Base-by-base conservation (phyloP, 257 asterid genomes). In the Linderniella brevidens region DNA sequence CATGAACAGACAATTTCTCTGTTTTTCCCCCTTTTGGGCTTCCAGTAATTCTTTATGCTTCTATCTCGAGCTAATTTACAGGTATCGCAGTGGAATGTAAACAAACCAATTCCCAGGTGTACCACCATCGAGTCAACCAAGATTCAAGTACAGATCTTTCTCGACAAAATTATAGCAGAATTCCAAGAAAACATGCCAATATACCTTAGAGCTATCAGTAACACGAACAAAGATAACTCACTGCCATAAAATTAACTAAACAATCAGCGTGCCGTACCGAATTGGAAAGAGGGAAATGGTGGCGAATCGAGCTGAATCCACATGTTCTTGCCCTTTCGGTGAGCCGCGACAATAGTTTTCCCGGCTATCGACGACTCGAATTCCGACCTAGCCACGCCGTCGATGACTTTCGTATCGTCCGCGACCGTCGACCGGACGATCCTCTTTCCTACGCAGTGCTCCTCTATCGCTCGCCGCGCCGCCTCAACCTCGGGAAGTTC, bases 401-500 rank as follows among this genome's bases (percentile, higher is more conserved):
- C 83, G 58, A 90, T 75, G 62, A 90, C 98, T 62, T 81, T 90
- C 19, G 80, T 4, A 54, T 90, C 98, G 47, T 77, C 76, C 53
- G 96, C 93, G 18, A 90, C 80, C 18, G 63, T 66, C 41, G 94
- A 67, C 59, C 48, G 78, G 13, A 29, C 19, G 5, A 85, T 85
- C 70, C 60, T 85, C 79, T 78, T 84, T 42, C 98, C 98, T 1
- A 68, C 56, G 59, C 96, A 85, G 73, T 81, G 69, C 13, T 78
- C 94, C 71, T 75, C 77, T 5, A 85, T 29, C 36, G 92, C 98
- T 41, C 86, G 72, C 14, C 96, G 93, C 68, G 98, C 94, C 51
- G 96, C 86, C 74, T 90, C 96, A 36, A 90, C 98, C 75, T 85
- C 96, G 48, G 98, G 98, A 8, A 90, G 92, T 74, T 90, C 98